Base-by-base conservation (phyloP, 2,329 filamentous ascomycete genomes). In the Apiospora marii region DNA sequence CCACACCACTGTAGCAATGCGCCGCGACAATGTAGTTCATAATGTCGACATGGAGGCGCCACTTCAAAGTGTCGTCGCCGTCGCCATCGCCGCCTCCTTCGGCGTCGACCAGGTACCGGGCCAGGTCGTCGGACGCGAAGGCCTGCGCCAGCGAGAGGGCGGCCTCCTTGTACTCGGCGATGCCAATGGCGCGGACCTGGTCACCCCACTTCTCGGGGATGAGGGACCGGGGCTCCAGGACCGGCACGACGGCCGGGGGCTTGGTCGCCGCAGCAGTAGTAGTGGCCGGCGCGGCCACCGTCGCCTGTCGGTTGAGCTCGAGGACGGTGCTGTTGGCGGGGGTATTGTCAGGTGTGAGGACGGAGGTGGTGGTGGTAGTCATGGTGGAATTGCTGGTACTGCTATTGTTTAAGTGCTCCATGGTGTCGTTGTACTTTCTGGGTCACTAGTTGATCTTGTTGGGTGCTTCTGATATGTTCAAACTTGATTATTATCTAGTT, bases 1-100 rank as follows among this genome's bases (percentile, higher is more conserved):
- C 93, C 73, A 94, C 82, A 72, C 94, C 94, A 77, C 91, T 91
- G 78, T 93, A 87, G 81, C 90, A 91, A 81, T 95, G 93, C 73
- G 93, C 91, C 72, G 93, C 93, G 69, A 92, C 91, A 77, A 94
- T 88, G 82, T 94, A 95, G 77, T 91, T 92, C 85, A 96, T 90
- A 77, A 95, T 92, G 80, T 92, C 89, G 76, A 93, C 87, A 81
- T 96, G 94, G 67, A 96, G 86, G 76, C 90, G 89, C 92, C 92
- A 96, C 80, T 91, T 92, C 24, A 30, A 16, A 79, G 91, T 85
- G 81, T 93, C 89, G 78, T 90, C 58, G 34, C 34, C 53, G 34
- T 19, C 53, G 2, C 27, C 27, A 30, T 14, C 30, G 16, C 30
- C 30, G 53, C 30, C 86, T 83, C 94, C 92, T 73, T 92, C 90